Percentiles rank a stretch among this genome's conserved stretches.
phyloP scores from a whole-genome alignment of 2,329 filamentous ascomycete species.

The Talaromyces sp. region DNA sequence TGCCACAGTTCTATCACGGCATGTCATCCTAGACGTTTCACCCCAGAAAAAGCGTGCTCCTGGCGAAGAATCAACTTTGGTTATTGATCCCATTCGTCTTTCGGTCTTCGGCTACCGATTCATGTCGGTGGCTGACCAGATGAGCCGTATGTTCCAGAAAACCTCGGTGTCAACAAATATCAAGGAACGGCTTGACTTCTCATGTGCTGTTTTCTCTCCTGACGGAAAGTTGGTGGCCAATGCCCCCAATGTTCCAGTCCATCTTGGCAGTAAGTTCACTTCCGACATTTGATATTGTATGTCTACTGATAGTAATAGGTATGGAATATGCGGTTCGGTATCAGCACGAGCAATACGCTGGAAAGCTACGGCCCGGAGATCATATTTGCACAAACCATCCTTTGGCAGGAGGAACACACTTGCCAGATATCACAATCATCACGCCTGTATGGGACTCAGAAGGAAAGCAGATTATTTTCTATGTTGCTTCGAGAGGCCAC shows the following conservation, averaged over 20 bases:
- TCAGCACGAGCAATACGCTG: conserved; percentile 68
- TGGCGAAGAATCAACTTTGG: conserved; percentile 15
- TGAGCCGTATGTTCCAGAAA: conserved; percentile 53
- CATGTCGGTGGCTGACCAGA: conserved; percentile 57
- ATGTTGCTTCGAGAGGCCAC: conserved; percentile 73
- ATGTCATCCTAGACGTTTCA: conserved; percentile 76
- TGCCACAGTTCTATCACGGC: conserved; percentile 76
- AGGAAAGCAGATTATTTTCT: conserved; percentile 67
- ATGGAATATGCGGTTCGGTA: conserved; percentile 63
- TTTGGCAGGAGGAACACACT: conserved; percentile 75
- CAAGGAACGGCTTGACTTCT: conserved; percentile 81
- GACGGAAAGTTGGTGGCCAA: conserved; percentile 64
- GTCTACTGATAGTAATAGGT: background rate
- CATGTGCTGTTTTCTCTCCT: conserved; percentile 73
- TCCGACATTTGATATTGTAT: background rate
- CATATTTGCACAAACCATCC: conserved; percentile 81
- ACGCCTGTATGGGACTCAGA: conserved; percentile 66
- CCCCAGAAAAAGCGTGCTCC: conserved; percentile 48
- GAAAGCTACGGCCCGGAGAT: conserved; percentile 70
- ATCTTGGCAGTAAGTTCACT: conserved; percentile 69
- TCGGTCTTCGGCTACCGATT: conserved; percentile 54
- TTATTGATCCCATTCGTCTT: conserved; percentile 49
- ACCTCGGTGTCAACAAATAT: conserved; percentile 61
- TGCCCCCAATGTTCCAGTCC: conserved; percentile 73
- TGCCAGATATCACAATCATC: conserved; percentile 77